Percentiles rank a stretch among this genome's conserved stretches.
Evolutionary conservation across 495 filamentous ascomycete species (phyloP).

Genomic region (Aspergillus leporis): DNA sequence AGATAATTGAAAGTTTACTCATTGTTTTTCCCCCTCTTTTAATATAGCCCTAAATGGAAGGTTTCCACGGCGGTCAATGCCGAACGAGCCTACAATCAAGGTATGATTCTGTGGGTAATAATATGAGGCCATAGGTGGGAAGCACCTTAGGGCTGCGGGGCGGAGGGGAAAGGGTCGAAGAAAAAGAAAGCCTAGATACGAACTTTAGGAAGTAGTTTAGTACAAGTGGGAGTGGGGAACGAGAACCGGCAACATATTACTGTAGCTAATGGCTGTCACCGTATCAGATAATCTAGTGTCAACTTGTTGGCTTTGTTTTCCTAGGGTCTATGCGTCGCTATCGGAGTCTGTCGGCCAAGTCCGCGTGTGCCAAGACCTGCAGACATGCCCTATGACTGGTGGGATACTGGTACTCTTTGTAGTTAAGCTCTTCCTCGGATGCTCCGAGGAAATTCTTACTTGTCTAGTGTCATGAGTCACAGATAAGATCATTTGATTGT

Average conservation of each 20-base stretch:
- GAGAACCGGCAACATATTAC: no score
- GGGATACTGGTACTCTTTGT: background rate
- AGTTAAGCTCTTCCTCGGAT: background rate
- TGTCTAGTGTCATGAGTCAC: background rate
- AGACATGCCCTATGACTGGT: no score
- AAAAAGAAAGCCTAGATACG: no score
- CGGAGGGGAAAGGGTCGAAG: no score
- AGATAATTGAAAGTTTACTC: background rate
- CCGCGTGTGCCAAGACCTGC: background rate
- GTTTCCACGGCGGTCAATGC: background rate
- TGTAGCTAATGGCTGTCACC: background rate
- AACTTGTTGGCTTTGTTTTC: background rate
- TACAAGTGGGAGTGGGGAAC: background rate
- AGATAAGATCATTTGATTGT: background rate
- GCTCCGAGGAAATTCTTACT: background rate
- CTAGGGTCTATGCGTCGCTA: background rate
- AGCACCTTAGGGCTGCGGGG: no score
- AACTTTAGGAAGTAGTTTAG: background rate
- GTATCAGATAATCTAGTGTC: background rate
- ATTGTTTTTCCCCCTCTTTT: background rate
- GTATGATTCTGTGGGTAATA: background rate
- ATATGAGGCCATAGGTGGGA: background rate
- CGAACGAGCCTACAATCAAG: background rate
- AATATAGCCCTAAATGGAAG: background rate
- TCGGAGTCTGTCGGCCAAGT: background rate